phyloP scores from a whole-genome alignment of 192 early-diverging fungal genomes.

The Gaertneriomyces sp. region DNA sequence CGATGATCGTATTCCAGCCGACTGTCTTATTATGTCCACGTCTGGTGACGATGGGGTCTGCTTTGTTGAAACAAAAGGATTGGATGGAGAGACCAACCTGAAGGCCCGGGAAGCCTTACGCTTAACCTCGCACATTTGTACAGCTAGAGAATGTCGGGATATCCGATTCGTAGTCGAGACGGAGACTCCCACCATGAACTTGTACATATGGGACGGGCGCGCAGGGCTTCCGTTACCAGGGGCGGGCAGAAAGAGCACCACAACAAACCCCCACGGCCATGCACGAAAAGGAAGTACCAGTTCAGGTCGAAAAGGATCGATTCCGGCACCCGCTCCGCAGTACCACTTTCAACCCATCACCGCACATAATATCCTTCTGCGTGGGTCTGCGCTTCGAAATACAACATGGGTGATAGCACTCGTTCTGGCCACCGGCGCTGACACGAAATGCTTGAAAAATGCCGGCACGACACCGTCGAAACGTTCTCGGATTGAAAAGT shows the following conservation, averaged over 20 bases:
- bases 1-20: slow-evolving; percentile 80
- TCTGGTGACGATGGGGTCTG: slow-evolving; percentile 69
- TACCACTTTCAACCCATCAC: slow-evolving; percentile 52
- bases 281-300: neutral
- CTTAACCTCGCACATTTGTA: slow-evolving; percentile 63
- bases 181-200: slow-evolving; percentile 44
- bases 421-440: slow-evolving; percentile 80
- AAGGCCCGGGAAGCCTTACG: slow-evolving; percentile 71
- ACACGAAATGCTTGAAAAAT: slow-evolving; percentile 90
- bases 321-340: too few species aligned
- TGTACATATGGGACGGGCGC: slow-evolving; percentile 51
- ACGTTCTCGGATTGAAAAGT: slow-evolving; percentile 75
- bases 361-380: slow-evolving; percentile 76
- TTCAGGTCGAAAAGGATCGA: neutral
- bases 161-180: slow-evolving; percentile 36
- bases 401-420: slow-evolving; percentile 80
- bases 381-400: slow-evolving; percentile 84
- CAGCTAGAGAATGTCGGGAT: slow-evolving; percentile 63
- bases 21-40: slow-evolving; percentile 77
- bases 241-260: neutral
- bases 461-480: slow-evolving; percentile 85
- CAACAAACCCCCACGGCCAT: neutral
- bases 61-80: slow-evolving; percentile 90
- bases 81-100: slow-evolving; percentile 97
- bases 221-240: slow-evolving; percentile 32